Evolutionary conservation across 352 stramenopile genomes (phyloP).

Genomic region (Blastocystis sp.): DNA sequence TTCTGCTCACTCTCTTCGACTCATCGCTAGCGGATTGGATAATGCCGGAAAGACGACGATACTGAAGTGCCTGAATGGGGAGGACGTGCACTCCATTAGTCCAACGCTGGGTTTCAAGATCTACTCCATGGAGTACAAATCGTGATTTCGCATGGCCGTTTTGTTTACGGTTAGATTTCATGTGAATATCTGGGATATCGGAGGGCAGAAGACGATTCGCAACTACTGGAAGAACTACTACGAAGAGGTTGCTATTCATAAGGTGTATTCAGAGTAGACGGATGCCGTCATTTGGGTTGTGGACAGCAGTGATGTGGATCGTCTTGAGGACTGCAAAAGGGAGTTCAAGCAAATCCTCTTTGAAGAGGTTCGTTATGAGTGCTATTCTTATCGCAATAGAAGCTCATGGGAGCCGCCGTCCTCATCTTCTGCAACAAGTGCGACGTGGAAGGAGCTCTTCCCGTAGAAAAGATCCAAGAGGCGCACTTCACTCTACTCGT

Average conservation of each 20-base stretch:
- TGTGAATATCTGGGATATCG: slow-evolving; percentile 92
- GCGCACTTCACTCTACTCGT: slow-evolving; percentile 50
- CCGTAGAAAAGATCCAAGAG: slow-evolving; percentile 87
- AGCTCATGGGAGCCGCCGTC: slow-evolving; percentile 94
- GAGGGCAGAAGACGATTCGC: slow-evolving; percentile 96
- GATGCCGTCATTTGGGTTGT: slow-evolving; percentile 99
- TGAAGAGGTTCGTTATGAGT: slow-evolving; percentile 80
- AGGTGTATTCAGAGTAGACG: slow-evolving; percentile 80
- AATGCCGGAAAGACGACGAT: slow-evolving; percentile 99
- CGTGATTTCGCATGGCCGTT: slow-evolving; percentile 76
- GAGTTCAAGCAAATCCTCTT: slow-evolving; percentile 87
- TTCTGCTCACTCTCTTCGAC: slow-evolving; percentile 73
- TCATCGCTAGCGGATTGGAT: slow-evolving; percentile 87
- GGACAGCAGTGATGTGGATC: slow-evolving; percentile 89
- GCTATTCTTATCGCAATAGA: slow-evolving; percentile 81
- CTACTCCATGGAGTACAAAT: slow-evolving; percentile 94
- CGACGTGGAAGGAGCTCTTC: slow-evolving; percentile 90
- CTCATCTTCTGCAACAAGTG: slow-evolving; percentile 99
- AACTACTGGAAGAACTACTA: slow-evolving; percentile 99
- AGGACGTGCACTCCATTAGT: slow-evolving; percentile 94
- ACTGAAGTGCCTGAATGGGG: slow-evolving; percentile 93
- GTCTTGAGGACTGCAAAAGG: slow-evolving; percentile 90
- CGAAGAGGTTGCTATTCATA: slow-evolving; percentile 81
- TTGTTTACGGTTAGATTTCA: slow-evolving; percentile 70
- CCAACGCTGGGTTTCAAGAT: slow-evolving; percentile 99